phyloP scores from a whole-genome alignment of 129 eudicot species.

The Silybum marianum region DNA sequence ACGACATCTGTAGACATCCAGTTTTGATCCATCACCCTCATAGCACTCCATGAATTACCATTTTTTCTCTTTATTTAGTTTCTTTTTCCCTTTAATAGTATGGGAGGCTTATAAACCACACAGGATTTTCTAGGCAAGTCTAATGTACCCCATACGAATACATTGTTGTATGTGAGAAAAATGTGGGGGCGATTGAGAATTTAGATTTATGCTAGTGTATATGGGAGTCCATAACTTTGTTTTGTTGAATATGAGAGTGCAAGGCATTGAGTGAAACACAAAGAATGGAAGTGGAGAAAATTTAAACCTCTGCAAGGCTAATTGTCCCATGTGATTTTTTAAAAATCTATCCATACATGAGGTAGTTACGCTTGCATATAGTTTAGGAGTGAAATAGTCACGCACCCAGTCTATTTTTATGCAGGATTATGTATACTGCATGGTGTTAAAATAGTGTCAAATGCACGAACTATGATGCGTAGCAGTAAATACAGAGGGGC shows the following conservation, averaged over 20 bases:
- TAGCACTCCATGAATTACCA: background rate
- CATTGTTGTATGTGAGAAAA: background rate
- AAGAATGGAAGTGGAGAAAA: background rate
- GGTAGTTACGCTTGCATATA: background rate
- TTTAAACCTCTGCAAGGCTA: background rate
- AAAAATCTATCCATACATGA: background rate
- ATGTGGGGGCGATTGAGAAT: background rate
- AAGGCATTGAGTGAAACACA: background rate
- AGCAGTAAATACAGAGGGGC: background rate
- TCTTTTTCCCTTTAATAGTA: background rate
- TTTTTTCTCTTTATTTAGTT: background rate
- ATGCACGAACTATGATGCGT: background rate
- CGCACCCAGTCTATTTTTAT: background rate
- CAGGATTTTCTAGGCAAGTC: background rate
- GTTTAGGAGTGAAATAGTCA: background rate
- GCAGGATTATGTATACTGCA: background rate
- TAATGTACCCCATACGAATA: background rate
- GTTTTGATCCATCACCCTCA: background rate
- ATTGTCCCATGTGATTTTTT: background rate
- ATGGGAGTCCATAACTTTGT: background rate
- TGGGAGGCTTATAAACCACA: background rate
- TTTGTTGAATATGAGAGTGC: constrained; percentile 1
- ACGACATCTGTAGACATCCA: background rate
- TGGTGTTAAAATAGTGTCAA: background rate
- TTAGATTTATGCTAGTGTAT: background rate